phyloP scores from a whole-genome alignment of 2,329 filamentous ascomycete genomes.

The Ceratocystis lukuohia region DNA sequence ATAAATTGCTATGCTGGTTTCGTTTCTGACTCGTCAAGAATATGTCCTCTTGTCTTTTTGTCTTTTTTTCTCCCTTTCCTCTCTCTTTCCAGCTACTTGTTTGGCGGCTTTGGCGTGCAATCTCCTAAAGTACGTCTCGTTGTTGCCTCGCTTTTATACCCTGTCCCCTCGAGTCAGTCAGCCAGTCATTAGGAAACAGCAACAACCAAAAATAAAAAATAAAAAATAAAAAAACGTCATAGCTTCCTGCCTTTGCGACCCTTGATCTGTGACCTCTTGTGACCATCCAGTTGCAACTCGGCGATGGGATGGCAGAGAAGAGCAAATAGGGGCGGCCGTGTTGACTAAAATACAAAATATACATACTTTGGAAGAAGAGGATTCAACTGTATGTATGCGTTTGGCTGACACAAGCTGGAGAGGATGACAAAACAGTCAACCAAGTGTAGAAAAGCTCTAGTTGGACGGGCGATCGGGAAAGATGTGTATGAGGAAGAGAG shows the following conservation, averaged over 20 bases:
- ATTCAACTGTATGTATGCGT: no score
- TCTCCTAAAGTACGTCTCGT: neutral
- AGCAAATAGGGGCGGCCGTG: no score
- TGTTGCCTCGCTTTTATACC: neutral
- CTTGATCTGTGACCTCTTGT: neutral
- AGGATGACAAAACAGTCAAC: no score
- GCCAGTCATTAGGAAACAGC: neutral
- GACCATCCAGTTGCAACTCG: no score
- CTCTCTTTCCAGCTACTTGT: neutral
- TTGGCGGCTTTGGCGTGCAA: neutral
- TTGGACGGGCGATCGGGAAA: no score
- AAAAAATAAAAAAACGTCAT: conserved; percentile 1
- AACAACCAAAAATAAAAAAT: neutral
- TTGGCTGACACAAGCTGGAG: no score
- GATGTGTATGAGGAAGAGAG: no score
- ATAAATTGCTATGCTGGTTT: neutral
- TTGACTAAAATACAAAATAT: no score
- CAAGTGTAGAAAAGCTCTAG: no score
- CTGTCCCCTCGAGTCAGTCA: neutral
- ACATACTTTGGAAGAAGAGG: no score
- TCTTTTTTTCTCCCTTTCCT: neutral
- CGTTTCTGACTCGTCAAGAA: neutral
- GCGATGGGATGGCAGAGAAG: no score
- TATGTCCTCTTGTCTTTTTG: neutral
- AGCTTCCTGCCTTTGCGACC: neutral